phyloP scores from a whole-genome alignment of 176 grass and related monocot species.

The Rhynchospora breviuscula region DNA sequence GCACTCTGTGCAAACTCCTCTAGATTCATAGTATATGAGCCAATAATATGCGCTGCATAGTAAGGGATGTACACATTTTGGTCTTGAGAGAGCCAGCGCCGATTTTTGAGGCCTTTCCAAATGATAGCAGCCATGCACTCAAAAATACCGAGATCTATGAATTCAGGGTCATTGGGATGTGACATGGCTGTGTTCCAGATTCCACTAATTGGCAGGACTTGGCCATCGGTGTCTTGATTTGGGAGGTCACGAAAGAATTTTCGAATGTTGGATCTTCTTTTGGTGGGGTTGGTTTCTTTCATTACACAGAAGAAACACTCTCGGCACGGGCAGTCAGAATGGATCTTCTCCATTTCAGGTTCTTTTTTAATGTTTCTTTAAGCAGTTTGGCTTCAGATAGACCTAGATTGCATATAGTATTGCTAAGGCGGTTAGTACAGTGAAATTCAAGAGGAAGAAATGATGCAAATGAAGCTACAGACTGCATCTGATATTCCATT shows the following conservation, averaged over 20 bases:
- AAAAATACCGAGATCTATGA: conserved; percentile 91
- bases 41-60: conserved; percentile 97
- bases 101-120: conserved; percentile 98
- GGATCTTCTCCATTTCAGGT: conserved; percentile 39
- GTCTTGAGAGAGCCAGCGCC: conserved; percentile 93
- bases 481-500: background rate
- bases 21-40: conserved; percentile 99
- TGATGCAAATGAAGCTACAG: background rate
- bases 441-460: background rate
- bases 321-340: conserved; percentile 86
- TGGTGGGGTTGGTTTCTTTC: conserved; percentile 94
- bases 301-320: conserved; percentile 99
- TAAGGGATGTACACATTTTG: conserved; percentile 99
- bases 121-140: conserved; percentile 96
- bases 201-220: conserved; percentile 91
- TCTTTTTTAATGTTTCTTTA: background rate
- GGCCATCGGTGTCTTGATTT: conserved; percentile 86
- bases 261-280: conserved; percentile 69
- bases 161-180: conserved; percentile 94
- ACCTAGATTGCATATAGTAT: conserved; percentile 10
- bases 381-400: background rate
- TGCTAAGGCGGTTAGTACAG: background rate
- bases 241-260: conserved; percentile 98
- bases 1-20: conserved; percentile 90
- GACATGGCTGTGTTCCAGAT: conserved; percentile 99